phyloP scores from a whole-genome alignment of 805 yeast genomes.

The Candida lessepsii region DNA sequence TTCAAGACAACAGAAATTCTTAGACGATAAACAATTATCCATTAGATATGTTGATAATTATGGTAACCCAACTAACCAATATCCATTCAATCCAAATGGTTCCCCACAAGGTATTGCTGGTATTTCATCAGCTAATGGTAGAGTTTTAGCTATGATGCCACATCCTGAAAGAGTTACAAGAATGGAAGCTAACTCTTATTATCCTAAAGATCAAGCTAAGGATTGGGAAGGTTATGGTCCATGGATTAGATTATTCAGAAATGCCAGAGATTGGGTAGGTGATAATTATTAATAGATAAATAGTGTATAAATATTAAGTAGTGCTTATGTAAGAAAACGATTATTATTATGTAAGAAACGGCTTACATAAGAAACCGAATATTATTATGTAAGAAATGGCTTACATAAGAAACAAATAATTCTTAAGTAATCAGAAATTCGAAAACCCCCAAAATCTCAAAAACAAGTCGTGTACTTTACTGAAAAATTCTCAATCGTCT shows the following conservation, averaged over 20 bases:
- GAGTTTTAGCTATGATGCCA: slow-evolving; percentile 98
- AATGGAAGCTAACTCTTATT: slow-evolving; percentile 87
- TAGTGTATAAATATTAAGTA: not conserved
- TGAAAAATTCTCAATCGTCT: slow-evolving; percentile 9
- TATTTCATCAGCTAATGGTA: slow-evolving; percentile 83
- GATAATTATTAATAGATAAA: slow-evolving; percentile 1
- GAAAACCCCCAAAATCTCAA: too few relatives aligned
- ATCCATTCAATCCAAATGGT: slow-evolving; percentile 96
- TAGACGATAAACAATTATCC: slow-evolving; percentile 52
- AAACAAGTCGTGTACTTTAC: slow-evolving; percentile 3
- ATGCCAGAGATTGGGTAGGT: slow-evolving; percentile 92
- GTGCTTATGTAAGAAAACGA: not conserved
- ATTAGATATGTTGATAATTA: slow-evolving; percentile 88
- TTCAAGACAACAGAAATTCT: slow-evolving; percentile 46
- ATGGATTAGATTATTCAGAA: slow-evolving; percentile 89
- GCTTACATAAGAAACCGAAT: slow-evolving; percentile 1
- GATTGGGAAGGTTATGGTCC: slow-evolving; percentile 88
- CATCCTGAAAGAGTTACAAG: slow-evolving; percentile 96
- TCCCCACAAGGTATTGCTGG: slow-evolving; percentile 93
- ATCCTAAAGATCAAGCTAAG: slow-evolving; percentile 59
- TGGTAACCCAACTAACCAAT: slow-evolving; percentile 76
- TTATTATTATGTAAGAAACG: not conserved
- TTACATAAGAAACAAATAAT: not conserved
- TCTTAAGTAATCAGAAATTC: slow-evolving; percentile 8
- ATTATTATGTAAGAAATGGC: not conserved